Conservation (phyloP, 1,139 yeast genomes). For the Diutina pseudorugosa region DNA sequence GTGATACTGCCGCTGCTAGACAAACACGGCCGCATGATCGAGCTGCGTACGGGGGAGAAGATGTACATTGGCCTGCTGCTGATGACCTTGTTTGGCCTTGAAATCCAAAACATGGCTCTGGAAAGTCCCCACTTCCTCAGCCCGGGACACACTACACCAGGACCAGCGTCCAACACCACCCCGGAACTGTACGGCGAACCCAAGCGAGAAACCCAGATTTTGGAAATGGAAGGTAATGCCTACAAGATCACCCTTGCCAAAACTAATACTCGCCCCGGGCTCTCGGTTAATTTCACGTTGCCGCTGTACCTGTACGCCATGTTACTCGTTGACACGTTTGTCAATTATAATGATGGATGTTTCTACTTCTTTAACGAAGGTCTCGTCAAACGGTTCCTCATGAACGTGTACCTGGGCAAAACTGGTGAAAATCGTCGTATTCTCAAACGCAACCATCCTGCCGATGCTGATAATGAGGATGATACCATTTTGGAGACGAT, state of each 20-base stretch:
- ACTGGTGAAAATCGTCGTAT: conserved; percentile 28
- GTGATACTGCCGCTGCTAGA: conserved; percentile 58
- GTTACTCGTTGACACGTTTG: conserved; percentile 61
- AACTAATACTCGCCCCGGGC: conserved; percentile 55
- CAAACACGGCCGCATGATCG: conserved; percentile 56
- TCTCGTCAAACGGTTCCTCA: conserved; percentile 49
- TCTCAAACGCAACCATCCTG: conserved; percentile 23
- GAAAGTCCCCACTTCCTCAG: neutral
- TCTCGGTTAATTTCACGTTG: conserved; percentile 53
- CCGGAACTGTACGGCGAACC: conserved; percentile 6
- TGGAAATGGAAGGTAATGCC: conserved; percentile 67
- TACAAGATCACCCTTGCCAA: conserved; percentile 57
- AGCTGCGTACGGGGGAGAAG: conserved; percentile 63
- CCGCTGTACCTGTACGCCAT: conserved; percentile 74
- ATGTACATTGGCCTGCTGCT: conserved; percentile 72
- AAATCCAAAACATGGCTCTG: conserved; percentile 53
- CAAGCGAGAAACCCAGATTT: conserved; percentile 30
- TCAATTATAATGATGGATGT: conserved; percentile 74
- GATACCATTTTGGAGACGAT: conserved; percentile 62
- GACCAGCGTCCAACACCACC: conserved; percentile 7
- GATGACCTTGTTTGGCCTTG: conserved; percentile 70
- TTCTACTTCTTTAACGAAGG: conserved; percentile 83
- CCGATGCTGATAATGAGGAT: conserved; percentile 26
- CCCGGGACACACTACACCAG: neutral
- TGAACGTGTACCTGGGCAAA: conserved; percentile 44